A percentile compares a stretch with the other conserved stretches of the same genome.
These are phyloP conservation scores for Aegilops umbellulata DNA, from an alignment of 176 grass and related monocot genomes.

Conservation along the genomic window DNA sequence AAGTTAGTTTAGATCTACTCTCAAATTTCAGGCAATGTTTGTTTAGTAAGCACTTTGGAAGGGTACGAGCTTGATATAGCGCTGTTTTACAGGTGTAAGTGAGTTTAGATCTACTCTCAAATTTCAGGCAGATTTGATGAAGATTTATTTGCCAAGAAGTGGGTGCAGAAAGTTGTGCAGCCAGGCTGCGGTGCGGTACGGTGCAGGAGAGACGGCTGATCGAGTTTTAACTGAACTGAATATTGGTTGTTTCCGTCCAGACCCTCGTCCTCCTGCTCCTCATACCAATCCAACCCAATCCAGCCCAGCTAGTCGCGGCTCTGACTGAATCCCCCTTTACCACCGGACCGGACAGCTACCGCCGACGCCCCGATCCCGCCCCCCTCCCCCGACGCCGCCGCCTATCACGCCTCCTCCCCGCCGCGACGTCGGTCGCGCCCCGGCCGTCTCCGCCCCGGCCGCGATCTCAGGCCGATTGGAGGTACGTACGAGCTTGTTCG, in stretches of 20 bases:
- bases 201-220: too few relatives aligned
- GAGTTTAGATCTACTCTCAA: too few relatives aligned
- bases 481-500: background rate
- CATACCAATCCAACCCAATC: background rate
- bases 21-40: too few relatives aligned
- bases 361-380: background rate
- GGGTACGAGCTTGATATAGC: too few relatives aligned
- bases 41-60: too few relatives aligned
- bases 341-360: background rate
- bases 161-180: too few relatives aligned
- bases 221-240: too few relatives aligned
- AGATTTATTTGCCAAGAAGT: too few relatives aligned
- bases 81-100: too few relatives aligned
- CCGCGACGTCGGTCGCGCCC: background rate
- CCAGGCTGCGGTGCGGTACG: too few relatives aligned
- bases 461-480: background rate
- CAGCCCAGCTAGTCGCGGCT: background rate
- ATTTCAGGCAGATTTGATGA: too few relatives aligned
- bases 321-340: background rate
- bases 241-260: background rate
- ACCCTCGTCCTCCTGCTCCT: background rate
- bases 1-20: too few relatives aligned
- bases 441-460: background rate
- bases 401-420: background rate
- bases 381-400: background rate